Percentiles rank a stretch among this genome's conserved stretches.
Evolutionary conservation across 495 filamentous ascomycete genomes (phyloP).

Genomic region (Usnea hakonensis): DNA sequence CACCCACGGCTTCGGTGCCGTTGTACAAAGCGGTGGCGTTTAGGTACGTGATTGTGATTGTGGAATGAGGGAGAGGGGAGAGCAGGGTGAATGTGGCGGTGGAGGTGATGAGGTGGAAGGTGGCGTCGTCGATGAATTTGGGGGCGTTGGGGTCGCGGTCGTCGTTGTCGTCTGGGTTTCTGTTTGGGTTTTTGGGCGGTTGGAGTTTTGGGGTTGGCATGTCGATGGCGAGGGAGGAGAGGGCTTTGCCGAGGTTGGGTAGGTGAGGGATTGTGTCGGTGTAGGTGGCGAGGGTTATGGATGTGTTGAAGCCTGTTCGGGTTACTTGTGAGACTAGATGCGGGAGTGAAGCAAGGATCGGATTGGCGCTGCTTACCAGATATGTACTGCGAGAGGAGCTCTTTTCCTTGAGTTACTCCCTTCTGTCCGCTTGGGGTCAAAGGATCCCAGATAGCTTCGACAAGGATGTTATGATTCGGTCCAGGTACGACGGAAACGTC

Average conservation of each 20-base stretch:
- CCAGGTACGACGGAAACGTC: constrained; percentile 57
- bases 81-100: constrained; percentile 77
- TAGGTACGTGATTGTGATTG: constrained; percentile 64
- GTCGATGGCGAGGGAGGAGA: constrained; percentile 59
- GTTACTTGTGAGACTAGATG: not conserved
- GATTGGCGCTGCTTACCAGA: constrained; percentile 50
- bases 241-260: constrained; percentile 61
- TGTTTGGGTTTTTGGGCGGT: constrained; percentile 41
- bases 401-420: constrained; percentile 53
- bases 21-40: constrained; percentile 83
- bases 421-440: constrained; percentile 47
- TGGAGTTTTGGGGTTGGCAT: constrained; percentile 61
- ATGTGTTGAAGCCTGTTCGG: constrained; percentile 60
- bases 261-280: constrained; percentile 61
- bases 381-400: constrained; percentile 75
- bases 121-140: constrained; percentile 77
- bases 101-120: constrained; percentile 74
- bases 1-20: constrained; percentile 64
- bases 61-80: constrained; percentile 66
- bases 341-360: not conserved
- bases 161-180: constrained; percentile 34
- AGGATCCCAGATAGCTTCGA: constrained; percentile 72
- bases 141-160: constrained; percentile 34
- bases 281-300: constrained; percentile 62
- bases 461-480: constrained; percentile 59